Conservation (phyloP, 1,139 yeast species). For the Nakaseomyces delphensis region DNA sequence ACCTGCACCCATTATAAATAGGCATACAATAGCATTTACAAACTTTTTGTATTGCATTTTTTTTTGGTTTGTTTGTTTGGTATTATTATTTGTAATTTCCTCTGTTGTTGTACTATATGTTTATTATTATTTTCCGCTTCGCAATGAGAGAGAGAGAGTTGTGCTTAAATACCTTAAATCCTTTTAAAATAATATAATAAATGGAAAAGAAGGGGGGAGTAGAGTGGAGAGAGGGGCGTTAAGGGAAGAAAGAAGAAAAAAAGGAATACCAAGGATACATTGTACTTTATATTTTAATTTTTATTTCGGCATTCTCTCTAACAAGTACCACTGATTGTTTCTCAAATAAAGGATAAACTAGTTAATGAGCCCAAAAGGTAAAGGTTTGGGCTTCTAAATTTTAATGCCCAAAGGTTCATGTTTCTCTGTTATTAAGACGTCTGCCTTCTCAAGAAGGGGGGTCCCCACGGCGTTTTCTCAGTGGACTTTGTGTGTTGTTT, state of each 20-base stretch:
- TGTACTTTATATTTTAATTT: too few relatives aligned
- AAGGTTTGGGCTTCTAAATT: too few relatives aligned
- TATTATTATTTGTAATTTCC: not conserved
- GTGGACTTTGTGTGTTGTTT: not conserved
- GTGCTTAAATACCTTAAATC: too few relatives aligned
- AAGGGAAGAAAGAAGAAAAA: too few relatives aligned
- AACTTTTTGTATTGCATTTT: conserved; percentile 17
- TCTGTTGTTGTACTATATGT: not conserved
- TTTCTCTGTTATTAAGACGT: not conserved
- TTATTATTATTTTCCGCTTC: not conserved
- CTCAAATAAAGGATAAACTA: too few relatives aligned
- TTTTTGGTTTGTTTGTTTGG: not conserved
- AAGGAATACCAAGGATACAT: too few relatives aligned
- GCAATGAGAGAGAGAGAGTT: not conserved
- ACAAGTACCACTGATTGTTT: too few relatives aligned
- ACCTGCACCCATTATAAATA: conserved; percentile 33
- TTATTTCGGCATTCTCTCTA: too few relatives aligned
- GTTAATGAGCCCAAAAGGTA: too few relatives aligned
- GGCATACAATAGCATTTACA: conserved; percentile 23
- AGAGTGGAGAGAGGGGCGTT: too few relatives aligned
- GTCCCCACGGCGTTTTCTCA: not conserved
- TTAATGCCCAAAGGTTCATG: too few relatives aligned
- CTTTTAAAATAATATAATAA: not conserved
- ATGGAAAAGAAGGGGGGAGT: not conserved
- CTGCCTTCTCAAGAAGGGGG: too few relatives aligned